Evolutionary conservation across 208 protist genomes (phyloP), one percentile per base, ranked within the genome.

Genomic region (Wallacemonas sp.): DNA sequence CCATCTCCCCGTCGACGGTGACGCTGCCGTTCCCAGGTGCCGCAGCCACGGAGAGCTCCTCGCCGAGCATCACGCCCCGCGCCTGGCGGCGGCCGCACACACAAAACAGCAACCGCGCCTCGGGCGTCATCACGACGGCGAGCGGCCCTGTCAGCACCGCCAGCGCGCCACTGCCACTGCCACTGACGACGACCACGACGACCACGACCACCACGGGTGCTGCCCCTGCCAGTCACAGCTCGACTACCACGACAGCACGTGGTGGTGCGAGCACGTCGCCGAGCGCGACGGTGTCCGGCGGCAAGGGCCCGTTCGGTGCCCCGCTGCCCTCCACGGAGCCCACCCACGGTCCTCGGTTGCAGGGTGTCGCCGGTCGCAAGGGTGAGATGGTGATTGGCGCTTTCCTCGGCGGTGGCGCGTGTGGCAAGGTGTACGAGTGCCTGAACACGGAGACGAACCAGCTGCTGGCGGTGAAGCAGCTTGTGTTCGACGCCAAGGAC

Each of bases 391-490:
- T 78, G 41, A 91, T 92, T 49, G 91, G 91, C 26, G 80, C 86
- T 23, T 90, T 94, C 52, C 76, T 97, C 23, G 88, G 91, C 57
- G 82, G 84, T 25, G 91, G 91, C n/a, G 80, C 82, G 29, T 97
- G 89, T 54, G 91, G 91, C 26, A 91, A 93, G 61, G 91, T 97
- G 7, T 97, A 91, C 61, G 79, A 94, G 76, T 92, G 86, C 72
- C 65, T 93, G 18, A 93, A 95, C 80, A 88, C 72, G 0, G 80
- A 89, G 64, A 94, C 88, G 3, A 87, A 89, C 18, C 74, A 87
- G 54, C 57, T 94, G 48, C 44, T 97, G 38, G 89, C 89, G 31
- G 89, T 66, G n/a, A 95, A 95, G 72, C 86, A 92, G 68, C 78
- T 95, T 22, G 74, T 89, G 18, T 92, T 89, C 63, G 77, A 92